Base-by-base conservation (phyloP, 2,329 filamentous ascomycete genomes). In the Triangularia verruculosa region DNA sequence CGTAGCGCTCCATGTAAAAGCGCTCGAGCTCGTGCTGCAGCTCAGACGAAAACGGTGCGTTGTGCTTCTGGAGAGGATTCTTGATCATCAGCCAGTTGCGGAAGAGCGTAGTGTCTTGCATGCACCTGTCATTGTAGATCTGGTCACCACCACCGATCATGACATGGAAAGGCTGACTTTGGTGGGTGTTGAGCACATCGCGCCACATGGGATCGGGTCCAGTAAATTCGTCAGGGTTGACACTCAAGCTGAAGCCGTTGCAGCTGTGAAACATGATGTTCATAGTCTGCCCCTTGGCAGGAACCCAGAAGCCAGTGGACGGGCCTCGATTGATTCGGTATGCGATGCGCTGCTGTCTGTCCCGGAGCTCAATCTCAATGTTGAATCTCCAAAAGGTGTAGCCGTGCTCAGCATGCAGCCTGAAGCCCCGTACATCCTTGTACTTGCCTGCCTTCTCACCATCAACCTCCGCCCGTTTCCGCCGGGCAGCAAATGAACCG, bases 241-340 rank as follows among this genome's bases (percentile, higher is more conserved):
- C 90, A 62, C 86, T 89, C 59, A 89, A 76, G 70, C 92, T 94
- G 80, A 99, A 99, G 1, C 96, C 95, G 74, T 99, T 99, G 80
- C 95, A 97, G 74, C 91, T 97, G 79, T 98, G 86, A 78, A 97
- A 99, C 93, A 98, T 97, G 74, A 97, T 91, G 78, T 98, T 97
- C 95, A 99, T 99, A 2, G 90, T 86, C 74, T 96, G 84, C 15
- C 87, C 89, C 57, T 83, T 85, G 30, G 89, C 90, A 4, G 96
- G 95, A 0, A 99, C 92, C 94, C 95, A 99, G 75, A 99, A 99
- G 1, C 90, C 92, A 59, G 91, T 88, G 2, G 92, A 87, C 5
- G 94, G 93, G 0, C 95, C 94, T 55, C 89, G 85, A 73, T 99
- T 99, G 79, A 99, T 96, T 61, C 93, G 91, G 76, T 99, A 99